A percentile compares a stretch with the other conserved stretches of the same genome.
phyloP scores from a whole-genome alignment of 2,329 filamentous ascomycete genomes.

The Ceratocystis alfenasii region DNA sequence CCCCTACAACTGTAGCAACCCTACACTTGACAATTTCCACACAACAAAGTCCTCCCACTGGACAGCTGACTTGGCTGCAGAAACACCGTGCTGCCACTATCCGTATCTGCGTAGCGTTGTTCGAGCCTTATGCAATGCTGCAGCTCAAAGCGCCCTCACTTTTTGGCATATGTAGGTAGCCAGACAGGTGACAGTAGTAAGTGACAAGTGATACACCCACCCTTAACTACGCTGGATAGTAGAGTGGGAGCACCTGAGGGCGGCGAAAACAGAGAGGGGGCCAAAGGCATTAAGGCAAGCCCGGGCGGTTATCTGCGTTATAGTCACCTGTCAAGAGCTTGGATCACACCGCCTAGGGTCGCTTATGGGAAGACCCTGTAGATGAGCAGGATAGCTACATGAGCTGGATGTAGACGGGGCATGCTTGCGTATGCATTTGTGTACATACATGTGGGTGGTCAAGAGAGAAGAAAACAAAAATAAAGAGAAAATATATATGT shows the following conservation, averaged over 20 bases:
- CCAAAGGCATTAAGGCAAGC: not conserved
- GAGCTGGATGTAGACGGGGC: not conserved
- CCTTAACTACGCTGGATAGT: not conserved
- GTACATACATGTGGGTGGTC: not conserved
- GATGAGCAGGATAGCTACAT: not conserved
- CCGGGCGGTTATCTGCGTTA: constrained; percentile 6
- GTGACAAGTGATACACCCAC: not conserved
- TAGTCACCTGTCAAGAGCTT: not conserved
- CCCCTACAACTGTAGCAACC: not conserved
- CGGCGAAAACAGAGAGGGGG: not conserved
- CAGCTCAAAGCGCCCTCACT: not conserved
- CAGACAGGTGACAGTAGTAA: not conserved
- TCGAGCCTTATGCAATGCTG: not conserved
- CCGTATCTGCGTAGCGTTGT: not conserved
- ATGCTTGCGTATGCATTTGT: not conserved
- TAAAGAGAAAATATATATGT: not conserved
- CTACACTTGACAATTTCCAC: not conserved
- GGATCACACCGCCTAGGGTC: not conserved
- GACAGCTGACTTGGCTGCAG: not conserved
- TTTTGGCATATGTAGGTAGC: constrained; percentile 5
- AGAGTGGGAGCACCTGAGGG: not conserved
- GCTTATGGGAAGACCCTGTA: not conserved
- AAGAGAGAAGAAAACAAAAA: not conserved
- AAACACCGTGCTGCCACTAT: not conserved
- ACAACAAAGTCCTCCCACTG: not conserved